A percentile compares a stretch with the other conserved stretches of the same genome.
These are phyloP conservation scores for Grosmannia huntii DNA, from an alignment of 2,329 filamentous ascomycete species.

Conservation along the genomic window DNA sequence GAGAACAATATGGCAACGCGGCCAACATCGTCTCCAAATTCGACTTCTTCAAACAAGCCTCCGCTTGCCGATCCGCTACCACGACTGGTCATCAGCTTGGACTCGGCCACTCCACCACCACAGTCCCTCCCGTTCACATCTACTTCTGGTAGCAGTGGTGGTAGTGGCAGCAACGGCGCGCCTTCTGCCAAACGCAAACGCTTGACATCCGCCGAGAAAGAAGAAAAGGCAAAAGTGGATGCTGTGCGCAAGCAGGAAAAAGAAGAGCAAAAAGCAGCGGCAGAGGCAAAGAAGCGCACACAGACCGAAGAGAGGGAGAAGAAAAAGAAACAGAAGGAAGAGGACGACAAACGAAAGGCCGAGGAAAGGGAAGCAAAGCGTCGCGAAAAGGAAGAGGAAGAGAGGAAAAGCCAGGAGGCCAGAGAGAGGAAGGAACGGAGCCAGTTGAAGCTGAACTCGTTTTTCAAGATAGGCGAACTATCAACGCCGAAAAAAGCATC, in stretches of 20 bases:
- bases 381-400: constrained; percentile 39
- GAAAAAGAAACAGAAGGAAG: constrained; percentile 27
- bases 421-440: constrained; percentile 37
- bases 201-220: constrained; percentile 27
- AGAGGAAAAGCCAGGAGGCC: constrained; percentile 25
- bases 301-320: constrained; percentile 18
- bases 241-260: constrained; percentile 22
- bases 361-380: constrained; percentile 33
- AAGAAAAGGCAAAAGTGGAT: constrained; percentile 25
- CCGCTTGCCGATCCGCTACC: constrained; percentile 9
- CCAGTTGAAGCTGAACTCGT: constrained; percentile 32
- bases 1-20: constrained; percentile 26
- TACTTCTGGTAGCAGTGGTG: constrained; percentile 4
- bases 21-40: constrained; percentile 23
- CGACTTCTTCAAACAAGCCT: constrained; percentile 16
- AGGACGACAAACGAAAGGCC: constrained; percentile 17
- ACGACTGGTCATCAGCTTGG: constrained; percentile 9
- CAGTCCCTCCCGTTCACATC: not conserved
- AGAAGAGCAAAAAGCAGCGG: constrained; percentile 22
- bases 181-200: constrained; percentile 32
- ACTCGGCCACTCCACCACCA: not conserved
- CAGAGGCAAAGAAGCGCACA: constrained; percentile 23
- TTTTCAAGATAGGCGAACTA: constrained; percentile 26
- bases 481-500: constrained; percentile 25
- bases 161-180: constrained; percentile 9